Conservation (phyloP, 352 stramenopile species). For the Phytopythium kandeliae region DNA sequence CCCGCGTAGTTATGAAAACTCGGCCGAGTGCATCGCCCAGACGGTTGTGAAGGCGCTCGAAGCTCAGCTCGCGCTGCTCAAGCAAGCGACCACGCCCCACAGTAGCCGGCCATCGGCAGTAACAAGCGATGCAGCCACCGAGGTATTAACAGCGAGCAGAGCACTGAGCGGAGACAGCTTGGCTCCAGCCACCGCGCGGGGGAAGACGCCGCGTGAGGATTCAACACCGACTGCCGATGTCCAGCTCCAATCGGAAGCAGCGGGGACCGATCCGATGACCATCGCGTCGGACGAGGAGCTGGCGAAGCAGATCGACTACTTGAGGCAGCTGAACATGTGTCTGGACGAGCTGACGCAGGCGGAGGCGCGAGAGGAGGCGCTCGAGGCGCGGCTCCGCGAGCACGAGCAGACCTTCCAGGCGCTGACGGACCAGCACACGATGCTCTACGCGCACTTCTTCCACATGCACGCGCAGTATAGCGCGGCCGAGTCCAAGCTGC, state of each 20-base stretch:
- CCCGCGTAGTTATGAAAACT: background rate
- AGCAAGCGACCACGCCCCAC: background rate
- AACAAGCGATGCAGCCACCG: background rate
- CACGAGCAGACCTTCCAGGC: slow-evolving; percentile 54
- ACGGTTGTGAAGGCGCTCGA: slow-evolving; percentile 36
- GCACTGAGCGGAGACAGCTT: background rate
- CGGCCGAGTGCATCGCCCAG: slow-evolving; percentile 31
- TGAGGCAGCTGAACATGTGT: slow-evolving; percentile 63
- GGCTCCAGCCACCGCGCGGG: background rate
- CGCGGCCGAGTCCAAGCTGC: slow-evolving; percentile 27
- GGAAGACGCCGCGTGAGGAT: background rate
- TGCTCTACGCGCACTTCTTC: slow-evolving; percentile 73
- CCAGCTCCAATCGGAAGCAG: background rate
- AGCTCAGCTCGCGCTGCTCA: slow-evolving; percentile 25
- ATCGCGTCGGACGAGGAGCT: slow-evolving; percentile 60
- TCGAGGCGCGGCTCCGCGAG: slow-evolving; percentile 33
- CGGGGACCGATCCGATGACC: slow-evolving; percentile 15
- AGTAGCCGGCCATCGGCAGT: slow-evolving; percentile 7
- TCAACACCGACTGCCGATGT: background rate
- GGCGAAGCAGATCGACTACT: slow-evolving; percentile 44
- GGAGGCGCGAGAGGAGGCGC: slow-evolving; percentile 41
- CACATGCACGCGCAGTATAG: slow-evolving; percentile 45
- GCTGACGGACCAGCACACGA: slow-evolving; percentile 63
- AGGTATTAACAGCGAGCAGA: background rate
- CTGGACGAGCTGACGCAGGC: slow-evolving; percentile 51